These are phyloP conservation scores for Camellia granthamiana DNA, from an alignment of 148 eudicot genomes.

Conservation along the genomic window DNA sequence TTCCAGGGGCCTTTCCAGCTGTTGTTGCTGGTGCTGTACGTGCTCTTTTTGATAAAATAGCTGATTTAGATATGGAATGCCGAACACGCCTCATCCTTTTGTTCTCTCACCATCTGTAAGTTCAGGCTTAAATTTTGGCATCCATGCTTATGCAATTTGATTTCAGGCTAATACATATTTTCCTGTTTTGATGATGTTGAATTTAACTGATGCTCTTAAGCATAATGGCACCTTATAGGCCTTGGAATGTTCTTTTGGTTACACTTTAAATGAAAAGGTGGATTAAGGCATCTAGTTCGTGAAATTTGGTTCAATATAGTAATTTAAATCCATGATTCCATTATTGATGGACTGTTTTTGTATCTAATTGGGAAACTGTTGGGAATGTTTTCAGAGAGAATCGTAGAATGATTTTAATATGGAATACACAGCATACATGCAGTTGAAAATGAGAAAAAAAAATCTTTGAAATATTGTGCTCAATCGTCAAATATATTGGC, in stretches of 20 bases:
- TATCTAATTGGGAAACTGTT: neutral
- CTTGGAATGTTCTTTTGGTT: neutral
- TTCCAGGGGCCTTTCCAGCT: conserved; percentile 99
- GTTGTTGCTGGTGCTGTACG: conserved; percentile 99
- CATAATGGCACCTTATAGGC: neutral
- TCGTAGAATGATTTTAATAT: neutral
- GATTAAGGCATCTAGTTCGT: neutral
- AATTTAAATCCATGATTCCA: neutral
- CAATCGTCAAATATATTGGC: neutral
- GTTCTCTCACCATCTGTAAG: conserved; percentile 99
- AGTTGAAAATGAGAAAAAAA: neutral
- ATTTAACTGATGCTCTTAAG: conserved; percentile 2
- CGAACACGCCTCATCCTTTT: conserved; percentile 91
- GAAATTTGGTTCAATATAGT: neutral
- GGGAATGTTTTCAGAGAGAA: neutral
- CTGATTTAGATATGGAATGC: conserved; percentile 93
- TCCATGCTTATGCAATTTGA: neutral
- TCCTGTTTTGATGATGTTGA: neutral
- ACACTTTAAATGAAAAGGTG: neutral
- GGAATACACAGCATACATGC: neutral
- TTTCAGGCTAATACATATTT: neutral
- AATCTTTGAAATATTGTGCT: neutral
- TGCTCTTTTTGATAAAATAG: conserved; percentile 90
- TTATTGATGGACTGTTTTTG: neutral
- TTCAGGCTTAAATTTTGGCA: conserved; percentile 14